phyloP scores from a whole-genome alignment of 2,329 filamentous ascomycete species.

The Pyrenochaeta sp. region DNA sequence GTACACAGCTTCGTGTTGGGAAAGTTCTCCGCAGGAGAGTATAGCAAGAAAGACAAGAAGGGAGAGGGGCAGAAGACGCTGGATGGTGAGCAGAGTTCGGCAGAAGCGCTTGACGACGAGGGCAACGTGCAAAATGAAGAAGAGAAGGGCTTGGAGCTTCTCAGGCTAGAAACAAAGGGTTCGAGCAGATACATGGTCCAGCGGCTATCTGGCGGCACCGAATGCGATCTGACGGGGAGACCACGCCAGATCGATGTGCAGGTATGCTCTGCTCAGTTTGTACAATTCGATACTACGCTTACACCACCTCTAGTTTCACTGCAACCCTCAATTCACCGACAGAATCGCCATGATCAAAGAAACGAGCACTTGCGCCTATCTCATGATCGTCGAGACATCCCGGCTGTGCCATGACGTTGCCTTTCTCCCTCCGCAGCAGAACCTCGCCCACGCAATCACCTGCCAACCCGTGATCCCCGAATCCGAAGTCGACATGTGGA shows the following conservation, averaged over 20 bases:
- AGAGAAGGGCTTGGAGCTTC: constrained; percentile 49
- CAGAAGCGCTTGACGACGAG: constrained; percentile 37
- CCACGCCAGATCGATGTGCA: constrained; percentile 86
- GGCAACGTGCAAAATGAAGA: constrained; percentile 32
- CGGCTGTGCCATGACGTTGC: constrained; percentile 86
- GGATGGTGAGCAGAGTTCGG: constrained; percentile 39
- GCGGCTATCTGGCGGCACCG: constrained; percentile 77
- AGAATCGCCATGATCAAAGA: constrained; percentile 94
- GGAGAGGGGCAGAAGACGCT: constrained; percentile 38
- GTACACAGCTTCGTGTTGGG: constrained; percentile 82
- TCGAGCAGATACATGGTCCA: constrained; percentile 88
- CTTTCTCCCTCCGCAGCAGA: constrained; percentile 81
- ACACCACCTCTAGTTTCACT: constrained; percentile 64
- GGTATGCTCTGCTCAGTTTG: constrained; percentile 37
- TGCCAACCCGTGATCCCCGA: constrained; percentile 75
- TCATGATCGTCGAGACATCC: constrained; percentile 92
- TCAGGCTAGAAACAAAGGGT: constrained; percentile 79
- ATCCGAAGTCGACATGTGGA: constrained; percentile 60
- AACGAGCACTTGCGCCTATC: constrained; percentile 85
- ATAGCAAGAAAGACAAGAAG: constrained; percentile 26
- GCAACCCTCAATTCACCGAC: constrained; percentile 76
- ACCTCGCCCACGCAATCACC: constrained; percentile 76
- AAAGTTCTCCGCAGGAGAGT: constrained; percentile 53
- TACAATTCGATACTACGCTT: constrained; percentile 14
- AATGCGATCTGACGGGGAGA: constrained; percentile 84